phyloP scores from a whole-genome alignment of 441 rosid genomes.

The Bruguiera hainesii region DNA sequence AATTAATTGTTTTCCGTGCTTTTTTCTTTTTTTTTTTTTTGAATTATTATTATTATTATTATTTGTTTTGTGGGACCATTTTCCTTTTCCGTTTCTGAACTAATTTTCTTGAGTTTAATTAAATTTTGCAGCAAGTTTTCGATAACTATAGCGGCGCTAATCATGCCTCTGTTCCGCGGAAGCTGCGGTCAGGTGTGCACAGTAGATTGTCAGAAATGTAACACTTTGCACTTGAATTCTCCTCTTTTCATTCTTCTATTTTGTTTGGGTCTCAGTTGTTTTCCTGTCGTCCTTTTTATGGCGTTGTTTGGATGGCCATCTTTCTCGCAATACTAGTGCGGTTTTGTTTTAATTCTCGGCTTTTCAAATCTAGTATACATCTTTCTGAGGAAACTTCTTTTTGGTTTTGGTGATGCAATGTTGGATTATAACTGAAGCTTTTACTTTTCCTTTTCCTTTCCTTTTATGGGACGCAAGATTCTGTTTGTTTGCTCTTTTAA shows the following conservation, averaged over 20 bases:
- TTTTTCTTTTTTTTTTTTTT: background rate
- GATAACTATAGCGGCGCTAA: slow-evolving; percentile 52
- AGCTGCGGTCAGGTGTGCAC: slow-evolving; percentile 86
- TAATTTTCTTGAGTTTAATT: background rate
- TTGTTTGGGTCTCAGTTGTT: background rate
- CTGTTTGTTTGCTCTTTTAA: slow-evolving; percentile 28
- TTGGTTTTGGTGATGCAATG: slow-evolving; percentile 17
- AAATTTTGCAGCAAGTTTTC: slow-evolving; percentile 35
- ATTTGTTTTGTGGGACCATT: slow-evolving; percentile 2
- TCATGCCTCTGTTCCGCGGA: slow-evolving; percentile 87
- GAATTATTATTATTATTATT: background rate
- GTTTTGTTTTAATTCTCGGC: slow-evolving; percentile 15
- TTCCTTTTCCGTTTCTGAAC: background rate
- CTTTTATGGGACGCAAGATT: slow-evolving; percentile 55
- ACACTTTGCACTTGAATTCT: too few species aligned
- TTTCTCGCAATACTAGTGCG: slow-evolving; percentile 16
- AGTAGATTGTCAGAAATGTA: too few species aligned
- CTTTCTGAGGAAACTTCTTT: slow-evolving; percentile 49
- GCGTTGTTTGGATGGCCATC: background rate
- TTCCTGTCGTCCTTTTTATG: slow-evolving; percentile 7
- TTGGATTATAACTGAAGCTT: slow-evolving; percentile 43
- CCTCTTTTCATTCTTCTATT: too few species aligned
- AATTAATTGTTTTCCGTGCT: background rate
- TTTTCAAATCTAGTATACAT: slow-evolving; percentile 22
- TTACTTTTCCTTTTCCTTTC: slow-evolving; percentile 48